Evolutionary conservation across 495 filamentous ascomycete species (phyloP).

Genomic region (Aspergillus asperescens): DNA sequence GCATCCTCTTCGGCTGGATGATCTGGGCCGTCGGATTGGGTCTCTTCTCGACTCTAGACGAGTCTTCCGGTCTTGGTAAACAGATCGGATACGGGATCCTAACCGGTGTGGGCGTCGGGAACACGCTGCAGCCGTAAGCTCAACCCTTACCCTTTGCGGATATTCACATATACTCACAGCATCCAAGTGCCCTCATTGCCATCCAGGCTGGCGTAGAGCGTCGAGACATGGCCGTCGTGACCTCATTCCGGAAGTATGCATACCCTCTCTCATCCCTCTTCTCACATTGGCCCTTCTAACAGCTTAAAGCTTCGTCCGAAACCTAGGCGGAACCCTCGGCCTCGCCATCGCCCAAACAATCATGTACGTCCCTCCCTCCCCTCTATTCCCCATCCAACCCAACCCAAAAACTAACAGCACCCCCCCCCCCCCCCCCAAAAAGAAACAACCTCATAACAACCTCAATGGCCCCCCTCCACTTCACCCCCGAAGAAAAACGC

Average conservation of each 20-base stretch:
- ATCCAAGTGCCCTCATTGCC: constrained; percentile 38
- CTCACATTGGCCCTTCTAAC: constrained; percentile 8
- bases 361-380: constrained; percentile 28
- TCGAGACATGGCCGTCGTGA: constrained; percentile 52
- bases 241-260: constrained; percentile 47
- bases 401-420: not conserved
- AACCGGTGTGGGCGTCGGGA: constrained; percentile 49
- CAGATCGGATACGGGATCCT: constrained; percentile 50
- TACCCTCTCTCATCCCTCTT: not conserved
- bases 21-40: constrained; percentile 50
- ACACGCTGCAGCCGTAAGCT: constrained; percentile 48
- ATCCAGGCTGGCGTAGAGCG: constrained; percentile 49
- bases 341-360: constrained; percentile 50
- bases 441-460: constrained; percentile 44
- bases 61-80: constrained; percentile 45
- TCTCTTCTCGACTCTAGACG: constrained; percentile 48
- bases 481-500: constrained; percentile 19
- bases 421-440: not conserved
- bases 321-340: constrained; percentile 49
- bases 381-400: not conserved
- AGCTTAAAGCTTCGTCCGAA: constrained; percentile 43
- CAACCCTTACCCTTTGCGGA: too few species aligned
- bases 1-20: constrained; percentile 48
- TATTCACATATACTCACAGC: too few species aligned
- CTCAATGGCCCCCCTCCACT: constrained; percentile 30